phyloP scores from a whole-genome alignment of 163 green algal species.

The Chloromonas sp. region DNA sequence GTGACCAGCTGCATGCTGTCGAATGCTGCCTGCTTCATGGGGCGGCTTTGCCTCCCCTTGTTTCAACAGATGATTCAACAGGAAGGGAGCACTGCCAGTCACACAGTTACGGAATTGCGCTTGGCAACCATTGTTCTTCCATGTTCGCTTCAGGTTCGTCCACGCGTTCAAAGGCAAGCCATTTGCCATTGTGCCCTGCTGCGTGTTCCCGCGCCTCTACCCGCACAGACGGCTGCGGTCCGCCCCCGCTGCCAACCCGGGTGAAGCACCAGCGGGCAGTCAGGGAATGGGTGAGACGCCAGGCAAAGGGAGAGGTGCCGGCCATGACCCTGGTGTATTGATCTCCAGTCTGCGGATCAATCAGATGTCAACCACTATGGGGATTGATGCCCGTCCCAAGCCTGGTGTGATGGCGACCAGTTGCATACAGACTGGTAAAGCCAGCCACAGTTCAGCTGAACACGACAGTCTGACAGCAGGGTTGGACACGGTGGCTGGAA shows the following conservation, averaged over 20 bases:
- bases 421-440: no score
- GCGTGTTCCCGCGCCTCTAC: conserved; percentile 64
- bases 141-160: neutral
- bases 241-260: neutral
- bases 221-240: conserved; percentile 22
- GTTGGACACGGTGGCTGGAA: no score
- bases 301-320: neutral
- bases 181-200: conserved; percentile 74
- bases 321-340: neutral
- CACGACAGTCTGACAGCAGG: neutral
- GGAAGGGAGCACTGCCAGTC: no score
- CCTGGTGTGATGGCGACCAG: no score
- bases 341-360: neutral
- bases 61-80: no score
- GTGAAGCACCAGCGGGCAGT: neutral
- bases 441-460: no score
- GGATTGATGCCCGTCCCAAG: neutral
- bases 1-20: no score
- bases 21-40: no score
- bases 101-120: neutral
- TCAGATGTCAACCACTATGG: neutral
- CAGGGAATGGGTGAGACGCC: neutral
- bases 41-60: no score
- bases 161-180: conserved; percentile 27
- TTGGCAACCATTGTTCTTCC: neutral